These are phyloP conservation scores for Blastobotrys illinoisensis DNA, from an alignment of 1,139 yeast genomes.

Conservation along the genomic window DNA sequence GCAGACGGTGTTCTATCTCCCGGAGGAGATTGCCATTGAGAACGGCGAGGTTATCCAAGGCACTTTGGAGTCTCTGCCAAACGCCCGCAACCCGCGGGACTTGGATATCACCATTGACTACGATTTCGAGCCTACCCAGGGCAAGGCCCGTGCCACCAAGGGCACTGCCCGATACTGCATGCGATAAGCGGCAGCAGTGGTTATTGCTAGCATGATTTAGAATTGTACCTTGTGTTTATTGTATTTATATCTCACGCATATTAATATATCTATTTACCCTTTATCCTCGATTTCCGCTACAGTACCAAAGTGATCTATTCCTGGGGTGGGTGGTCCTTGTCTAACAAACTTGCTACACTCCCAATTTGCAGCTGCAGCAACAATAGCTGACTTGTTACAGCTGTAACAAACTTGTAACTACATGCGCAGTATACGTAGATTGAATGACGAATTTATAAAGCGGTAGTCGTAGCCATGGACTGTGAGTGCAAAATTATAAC, in stretches of 20 bases:
- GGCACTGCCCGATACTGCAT: constrained; percentile 15
- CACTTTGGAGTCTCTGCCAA: constrained; percentile 69
- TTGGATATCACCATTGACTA: constrained; percentile 39
- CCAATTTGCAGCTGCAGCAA: too few species aligned
- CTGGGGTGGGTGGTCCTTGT: too few species aligned
- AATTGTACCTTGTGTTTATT: neutral
- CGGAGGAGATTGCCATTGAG: constrained; percentile 72
- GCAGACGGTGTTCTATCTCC: constrained; percentile 90
- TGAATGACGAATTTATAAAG: too few species aligned
- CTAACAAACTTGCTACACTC: too few species aligned
- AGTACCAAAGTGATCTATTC: too few species aligned
- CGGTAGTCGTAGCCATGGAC: too few species aligned
- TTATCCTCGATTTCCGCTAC: too few species aligned
- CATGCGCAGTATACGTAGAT: too few species aligned
- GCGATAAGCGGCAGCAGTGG: constrained; percentile 8
- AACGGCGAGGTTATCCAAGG: constrained; percentile 75
- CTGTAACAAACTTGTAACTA: too few species aligned
- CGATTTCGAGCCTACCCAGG: constrained; percentile 50
- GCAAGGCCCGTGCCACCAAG: constrained; percentile 17
- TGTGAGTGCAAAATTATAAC: too few species aligned
- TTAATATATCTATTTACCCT: constrained; percentile 23
- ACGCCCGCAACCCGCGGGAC: constrained; percentile 71
- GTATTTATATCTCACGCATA: constrained; percentile 1
- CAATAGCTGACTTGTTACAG: too few species aligned
- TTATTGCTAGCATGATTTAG: neutral